Percentiles rank a stretch among this genome's conserved stretches.
Conservation (phyloP, 2,329 filamentous ascomycete species). For the Fusarium lyarnte region DNA sequence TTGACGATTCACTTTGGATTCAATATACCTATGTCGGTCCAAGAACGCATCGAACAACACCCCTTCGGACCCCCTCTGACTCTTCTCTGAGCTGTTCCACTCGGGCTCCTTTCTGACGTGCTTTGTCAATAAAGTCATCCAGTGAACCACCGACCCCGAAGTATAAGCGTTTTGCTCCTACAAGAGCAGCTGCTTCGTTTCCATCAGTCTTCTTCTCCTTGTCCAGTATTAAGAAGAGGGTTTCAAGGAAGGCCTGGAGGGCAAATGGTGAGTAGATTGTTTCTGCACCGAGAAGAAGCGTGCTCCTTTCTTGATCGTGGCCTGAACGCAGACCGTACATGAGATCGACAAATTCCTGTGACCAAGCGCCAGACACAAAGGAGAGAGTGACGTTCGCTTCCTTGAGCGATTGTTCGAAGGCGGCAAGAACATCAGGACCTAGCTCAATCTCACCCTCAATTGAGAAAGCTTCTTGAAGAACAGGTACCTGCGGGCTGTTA, state of each 20-base stretch:
- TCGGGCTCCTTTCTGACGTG: slow-evolving; percentile 57
- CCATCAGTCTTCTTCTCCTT: slow-evolving; percentile 49
- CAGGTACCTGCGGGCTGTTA: slow-evolving; percentile 49
- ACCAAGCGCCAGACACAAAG: slow-evolving; percentile 82
- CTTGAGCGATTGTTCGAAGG: slow-evolving; percentile 66
- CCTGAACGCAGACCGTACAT: slow-evolving; percentile 53
- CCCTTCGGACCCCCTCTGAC: slow-evolving; percentile 68
- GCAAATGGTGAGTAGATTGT: slow-evolving; percentile 85
- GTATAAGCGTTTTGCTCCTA: slow-evolving; percentile 83
- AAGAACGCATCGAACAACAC: slow-evolving; percentile 64
- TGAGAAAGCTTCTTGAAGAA: slow-evolving; percentile 58
- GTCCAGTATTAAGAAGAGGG: slow-evolving; percentile 68
- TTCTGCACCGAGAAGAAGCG: slow-evolving; percentile 76
- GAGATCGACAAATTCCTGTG: slow-evolving; percentile 68
- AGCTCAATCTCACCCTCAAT: slow-evolving; percentile 72
- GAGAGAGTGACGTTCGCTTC: slow-evolving; percentile 64
- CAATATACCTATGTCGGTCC: slow-evolving; percentile 14
- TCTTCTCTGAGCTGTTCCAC: slow-evolving; percentile 67
- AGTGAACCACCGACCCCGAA: slow-evolving; percentile 87
- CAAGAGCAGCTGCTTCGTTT: slow-evolving; percentile 67
- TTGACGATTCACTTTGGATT: neutral
- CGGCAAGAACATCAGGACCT: slow-evolving; percentile 63
- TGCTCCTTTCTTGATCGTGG: slow-evolving; percentile 36
- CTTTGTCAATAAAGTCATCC: slow-evolving; percentile 73
- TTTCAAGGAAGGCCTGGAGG: slow-evolving; percentile 73